Evolutionary conservation across 768 basidiomycete genomes (phyloP).

Genomic region (Auriscalpium microsporum): DNA sequence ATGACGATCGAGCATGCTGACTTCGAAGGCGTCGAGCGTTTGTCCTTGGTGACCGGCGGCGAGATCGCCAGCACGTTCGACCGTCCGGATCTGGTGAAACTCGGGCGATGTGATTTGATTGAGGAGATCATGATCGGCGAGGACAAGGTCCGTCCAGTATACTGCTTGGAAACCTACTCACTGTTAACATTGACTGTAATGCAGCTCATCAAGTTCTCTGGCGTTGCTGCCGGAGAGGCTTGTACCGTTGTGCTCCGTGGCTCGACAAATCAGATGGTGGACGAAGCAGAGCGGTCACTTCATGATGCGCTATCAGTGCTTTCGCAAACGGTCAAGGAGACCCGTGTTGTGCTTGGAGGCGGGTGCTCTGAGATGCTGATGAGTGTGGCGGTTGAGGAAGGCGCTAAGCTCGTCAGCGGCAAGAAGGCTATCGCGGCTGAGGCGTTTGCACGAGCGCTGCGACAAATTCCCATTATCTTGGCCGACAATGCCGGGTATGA

Average conservation of each 20-base stretch:
- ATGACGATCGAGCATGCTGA: constrained; percentile 97
- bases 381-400: constrained; percentile 90
- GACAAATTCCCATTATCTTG: constrained; percentile 93
- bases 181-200: neutral
- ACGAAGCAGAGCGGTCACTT: constrained; percentile 95
- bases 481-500: constrained; percentile 98
- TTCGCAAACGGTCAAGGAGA: constrained; percentile 97
- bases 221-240: constrained; percentile 94
- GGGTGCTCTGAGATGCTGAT: constrained; percentile 99
- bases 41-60: constrained; percentile 94
- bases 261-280: constrained; percentile 97
- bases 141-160: constrained; percentile 67
- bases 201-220: constrained; percentile 98
- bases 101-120: constrained; percentile 89
- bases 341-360: constrained; percentile 87
- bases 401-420: constrained; percentile 72
- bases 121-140: constrained; percentile 99
- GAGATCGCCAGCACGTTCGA: constrained; percentile 97
- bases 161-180: neutral
- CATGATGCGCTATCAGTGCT: constrained; percentile 97
- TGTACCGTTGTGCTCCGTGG: constrained; percentile 97
- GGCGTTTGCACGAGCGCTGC: constrained; percentile 78
- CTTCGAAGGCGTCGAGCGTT: constrained; percentile 94
- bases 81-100: constrained; percentile 82
- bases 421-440: constrained; percentile 96